Base-by-base conservation (phyloP, 345 rosid species). In the Salix koriyanagi region DNA sequence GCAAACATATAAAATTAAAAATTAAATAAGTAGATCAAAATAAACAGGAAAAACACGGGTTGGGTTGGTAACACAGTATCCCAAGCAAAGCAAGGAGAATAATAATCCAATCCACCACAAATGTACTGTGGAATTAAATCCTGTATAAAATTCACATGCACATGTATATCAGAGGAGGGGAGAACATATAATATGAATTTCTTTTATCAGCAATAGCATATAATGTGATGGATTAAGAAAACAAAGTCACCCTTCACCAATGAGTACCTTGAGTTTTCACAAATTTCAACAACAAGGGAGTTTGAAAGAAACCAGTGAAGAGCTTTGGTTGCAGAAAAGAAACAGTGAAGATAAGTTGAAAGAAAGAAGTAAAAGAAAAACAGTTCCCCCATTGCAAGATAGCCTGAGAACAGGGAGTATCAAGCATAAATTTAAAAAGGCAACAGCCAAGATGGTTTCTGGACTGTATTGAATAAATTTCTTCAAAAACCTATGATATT, bases 1-100 rank as follows among this genome's bases (percentile, higher is more conserved):
- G 77, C 65, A 69, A 79, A 80, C 67, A 70, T 23, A 79, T 60
- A 68, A 62, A 30, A 75, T 41, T 46, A 62, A 70, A 42, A 28
- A 66, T 65, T 61, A 37, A 61, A 73, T 34, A 48, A 76, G 71
- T 12, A 23, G 3, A 67, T 13, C 28, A 54, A 61, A 15, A 48
- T 8, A 48, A 58, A 60, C 71, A 18, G 2, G 32, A 62, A 26
- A 62, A 14, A 30, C 36, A 52, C 23, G 1, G 10, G 7, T 6
- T 62, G 30, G 30, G 66, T 30, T 26, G 34, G 32, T 26, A 62
- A 9, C 36, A 62, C 18, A 62, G 2, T 30, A 62, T 62, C 34
- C 67, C 67, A 5, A 26, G 67, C 34, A 23, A 34, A 28, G 21
- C 32, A 62, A 13, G 2, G 14, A 62, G 30, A 61, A 25, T 26